These are phyloP conservation scores for Zymoseptoria pseudotritici DNA, from an alignment of 2,329 filamentous ascomycete species.

Conservation along the genomic window DNA sequence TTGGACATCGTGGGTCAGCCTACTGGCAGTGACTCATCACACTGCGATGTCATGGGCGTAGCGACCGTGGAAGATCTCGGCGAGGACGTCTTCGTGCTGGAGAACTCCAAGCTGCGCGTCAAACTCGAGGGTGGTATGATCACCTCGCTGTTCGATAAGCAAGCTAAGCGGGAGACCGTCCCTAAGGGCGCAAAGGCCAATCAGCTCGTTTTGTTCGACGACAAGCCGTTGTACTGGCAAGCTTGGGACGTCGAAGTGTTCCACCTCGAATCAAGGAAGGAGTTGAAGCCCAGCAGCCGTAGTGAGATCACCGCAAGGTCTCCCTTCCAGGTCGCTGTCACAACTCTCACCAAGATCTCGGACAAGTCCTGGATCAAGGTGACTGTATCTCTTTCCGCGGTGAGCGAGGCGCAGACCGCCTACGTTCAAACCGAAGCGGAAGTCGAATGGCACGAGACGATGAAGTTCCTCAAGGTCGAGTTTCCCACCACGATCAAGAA, in stretches of 20 bases:
- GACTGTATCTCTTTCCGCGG: conserved; percentile 70
- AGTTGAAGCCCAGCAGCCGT: conserved; percentile 55
- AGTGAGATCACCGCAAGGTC: conserved; percentile 66
- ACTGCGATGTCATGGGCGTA: conserved; percentile 1
- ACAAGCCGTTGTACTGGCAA: conserved; percentile 96
- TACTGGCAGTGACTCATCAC: not conserved
- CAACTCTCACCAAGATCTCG: conserved; percentile 81
- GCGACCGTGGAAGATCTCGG: conserved; percentile 10
- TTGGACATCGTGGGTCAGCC: conserved; percentile 12
- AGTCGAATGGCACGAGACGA: conserved; percentile 94
- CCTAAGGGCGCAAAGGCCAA: conserved; percentile 68
- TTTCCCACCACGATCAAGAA: conserved; percentile 90
- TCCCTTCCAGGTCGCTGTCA: conserved; percentile 69
- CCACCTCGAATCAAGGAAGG: conserved; percentile 78
- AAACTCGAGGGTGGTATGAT: conserved; percentile 69
- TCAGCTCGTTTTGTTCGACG: conserved; percentile 89
- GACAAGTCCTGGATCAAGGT: conserved; percentile 79
- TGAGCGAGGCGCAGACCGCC: conserved; percentile 53
- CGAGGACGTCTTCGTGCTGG: conserved; percentile 58
- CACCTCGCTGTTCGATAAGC: conserved; percentile 72
- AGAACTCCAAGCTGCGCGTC: conserved; percentile 70
- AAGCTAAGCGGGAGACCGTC: conserved; percentile 68
- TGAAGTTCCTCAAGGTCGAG: conserved; percentile 98
- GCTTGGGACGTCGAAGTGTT: conserved; percentile 98
- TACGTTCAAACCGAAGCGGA: conserved; percentile 73